A percentile compares a stretch with the other conserved stretches of the same genome.
These are phyloP conservation scores for Spergularia azorica DNA, from an alignment of 179 eudicot species.

Conservation along the genomic window DNA sequence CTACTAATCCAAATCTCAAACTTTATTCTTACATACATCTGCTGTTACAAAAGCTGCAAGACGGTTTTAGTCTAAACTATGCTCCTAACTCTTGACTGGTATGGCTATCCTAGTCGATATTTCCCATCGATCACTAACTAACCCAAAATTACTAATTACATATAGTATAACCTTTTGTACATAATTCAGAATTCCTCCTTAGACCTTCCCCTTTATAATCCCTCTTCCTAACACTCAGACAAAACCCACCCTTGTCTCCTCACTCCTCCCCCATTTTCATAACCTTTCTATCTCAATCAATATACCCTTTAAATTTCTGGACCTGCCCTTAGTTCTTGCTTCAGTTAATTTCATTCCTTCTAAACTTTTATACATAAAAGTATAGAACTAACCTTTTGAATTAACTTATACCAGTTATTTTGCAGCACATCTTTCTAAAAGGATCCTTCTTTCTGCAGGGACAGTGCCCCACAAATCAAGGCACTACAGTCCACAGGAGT, in stretches of 20 bases:
- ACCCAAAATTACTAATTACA: constrained; percentile 9
- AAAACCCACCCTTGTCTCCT: constrained; percentile 23
- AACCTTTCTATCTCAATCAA: neutral
- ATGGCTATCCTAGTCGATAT: too few species aligned
- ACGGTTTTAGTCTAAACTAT: too few species aligned
- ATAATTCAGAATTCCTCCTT: too few species aligned
- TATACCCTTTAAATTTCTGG: neutral
- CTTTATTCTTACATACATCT: too few species aligned
- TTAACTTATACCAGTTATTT: neutral
- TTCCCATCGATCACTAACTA: constrained; percentile 8
- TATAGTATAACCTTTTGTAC: neutral
- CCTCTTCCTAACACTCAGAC: constrained; percentile 25
- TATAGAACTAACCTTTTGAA: neutral
- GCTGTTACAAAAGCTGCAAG: too few species aligned
- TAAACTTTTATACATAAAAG: neutral
- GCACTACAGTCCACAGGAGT: neutral
- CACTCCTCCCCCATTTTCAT: neutral
- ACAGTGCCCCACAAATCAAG: constrained; percentile 28
- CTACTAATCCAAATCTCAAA: too few species aligned
- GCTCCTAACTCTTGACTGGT: too few species aligned
- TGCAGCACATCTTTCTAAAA: constrained; percentile 12
- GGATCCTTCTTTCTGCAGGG: constrained; percentile 23
- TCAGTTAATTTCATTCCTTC: neutral
- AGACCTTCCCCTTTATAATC: constrained; percentile 25
- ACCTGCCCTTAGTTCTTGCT: neutral